Conservation (phyloP, 345 rosid genomes). For the Salix dunnii region DNA sequence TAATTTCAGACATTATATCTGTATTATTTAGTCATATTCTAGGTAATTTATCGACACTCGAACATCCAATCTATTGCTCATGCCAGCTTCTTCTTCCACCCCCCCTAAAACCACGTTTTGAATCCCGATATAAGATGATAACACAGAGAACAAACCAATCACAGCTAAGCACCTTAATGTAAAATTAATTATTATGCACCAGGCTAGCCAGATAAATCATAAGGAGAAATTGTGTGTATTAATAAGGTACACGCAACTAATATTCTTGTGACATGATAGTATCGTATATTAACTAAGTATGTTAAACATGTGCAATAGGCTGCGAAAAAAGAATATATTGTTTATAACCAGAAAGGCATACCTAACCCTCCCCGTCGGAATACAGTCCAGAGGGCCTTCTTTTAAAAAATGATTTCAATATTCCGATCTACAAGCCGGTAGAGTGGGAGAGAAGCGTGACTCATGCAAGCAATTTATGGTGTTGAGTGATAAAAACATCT, state of each 20-base stretch:
- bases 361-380: background rate
- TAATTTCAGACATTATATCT: too few species aligned
- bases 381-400: background rate
- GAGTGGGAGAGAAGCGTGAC: background rate
- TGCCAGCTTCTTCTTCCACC: too few species aligned
- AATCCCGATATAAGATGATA: background rate
- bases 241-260: background rate
- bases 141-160: too few species aligned
- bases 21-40: too few species aligned
- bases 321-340: too few species aligned
- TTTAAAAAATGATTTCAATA: background rate
- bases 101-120: background rate
- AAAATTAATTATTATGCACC: too few species aligned
- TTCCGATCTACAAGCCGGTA: background rate
- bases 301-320: background rate
- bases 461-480: background rate
- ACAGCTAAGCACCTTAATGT: too few species aligned
- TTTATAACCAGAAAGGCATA: background rate
- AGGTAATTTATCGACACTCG: background rate
- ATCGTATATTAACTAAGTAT: background rate
- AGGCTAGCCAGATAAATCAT: too few species aligned
- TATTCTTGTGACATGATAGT: background rate
- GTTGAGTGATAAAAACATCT: background rate
- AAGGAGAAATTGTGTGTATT: background rate
- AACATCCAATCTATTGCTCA: too few species aligned